phyloP scores from a whole-genome alignment of 345 rosid species.

The Eucalyptus fibrosa region DNA sequence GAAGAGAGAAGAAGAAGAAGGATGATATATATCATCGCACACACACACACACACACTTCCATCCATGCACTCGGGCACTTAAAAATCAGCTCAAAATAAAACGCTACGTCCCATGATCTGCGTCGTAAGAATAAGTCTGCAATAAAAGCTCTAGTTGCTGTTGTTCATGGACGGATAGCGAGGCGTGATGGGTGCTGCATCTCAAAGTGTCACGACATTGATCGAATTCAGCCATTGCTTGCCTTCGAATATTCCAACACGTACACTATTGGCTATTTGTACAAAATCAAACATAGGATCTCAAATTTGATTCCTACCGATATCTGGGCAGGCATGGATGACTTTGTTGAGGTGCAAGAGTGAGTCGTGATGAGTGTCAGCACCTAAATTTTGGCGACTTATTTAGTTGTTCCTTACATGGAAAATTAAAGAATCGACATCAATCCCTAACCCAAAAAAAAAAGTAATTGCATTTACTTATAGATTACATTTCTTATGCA shows the following conservation, averaged over 20 bases:
- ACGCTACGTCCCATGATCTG: neutral
- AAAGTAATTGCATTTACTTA: neutral
- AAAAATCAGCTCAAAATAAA: neutral
- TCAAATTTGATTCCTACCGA: neutral
- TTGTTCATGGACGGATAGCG: neutral
- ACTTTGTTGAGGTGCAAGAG: neutral
- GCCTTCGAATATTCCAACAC: neutral
- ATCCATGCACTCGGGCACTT: neutral
- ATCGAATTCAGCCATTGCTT: neutral
- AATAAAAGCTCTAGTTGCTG: neutral
- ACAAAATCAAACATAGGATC: neutral
- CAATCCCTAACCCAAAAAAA: accelerated
- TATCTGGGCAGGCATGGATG: neutral
- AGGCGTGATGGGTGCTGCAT: neutral
- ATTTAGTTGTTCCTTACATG: neutral
- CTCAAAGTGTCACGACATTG: neutral
- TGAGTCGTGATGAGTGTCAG: neutral
- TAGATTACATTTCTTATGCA: neutral
- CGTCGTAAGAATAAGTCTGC: neutral
- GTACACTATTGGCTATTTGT: neutral
- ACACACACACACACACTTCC: neutral
- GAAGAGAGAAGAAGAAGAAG: neutral
- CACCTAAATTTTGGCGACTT: neutral
- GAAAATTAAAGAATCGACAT: neutral
- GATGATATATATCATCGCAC: neutral